Base-by-base conservation (phyloP, 2,329 filamentous ascomycete genomes). In the Aureobasidium sp. region DNA sequence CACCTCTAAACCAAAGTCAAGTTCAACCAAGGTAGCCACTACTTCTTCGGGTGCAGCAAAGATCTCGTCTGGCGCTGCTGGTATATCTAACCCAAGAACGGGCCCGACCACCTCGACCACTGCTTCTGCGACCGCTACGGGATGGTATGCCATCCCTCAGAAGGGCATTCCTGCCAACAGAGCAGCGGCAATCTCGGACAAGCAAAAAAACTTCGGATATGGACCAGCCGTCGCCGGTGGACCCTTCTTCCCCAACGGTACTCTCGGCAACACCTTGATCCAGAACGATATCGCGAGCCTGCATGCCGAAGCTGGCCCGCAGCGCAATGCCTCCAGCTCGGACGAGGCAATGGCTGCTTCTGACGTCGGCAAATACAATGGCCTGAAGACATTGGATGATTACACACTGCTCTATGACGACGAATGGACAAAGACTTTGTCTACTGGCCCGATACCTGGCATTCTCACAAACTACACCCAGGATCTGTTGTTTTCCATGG, bases 401-500 rank as follows among this genome's bases (percentile, higher is more conserved):
- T 56, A 56, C n/a, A 56, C 52, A 3, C 44, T 56, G 25, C 52
- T 56, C 3, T 56, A 56, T 39, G 52, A 56, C 27, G 11, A 56
- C 3, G 52, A 56, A 6, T 56, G 52, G 52, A 41, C 25, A 1
- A 22, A 27, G 3, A 56, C 52, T 6, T 9, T 56, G 5, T 9
- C 52, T 15, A 5, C 27, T 22, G 52, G 52, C 15, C 52, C 52
- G 1, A 17, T 44, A 5, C 52, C 37, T 14, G 52, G 52, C 22
- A 56, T 56, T 9, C 52, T 56, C 17, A 56, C 52, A 20, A 56
- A 56, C 52, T 56, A 56, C 27, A 56, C 52, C 29, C 52, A 56
- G 5, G 52, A 56, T 6, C 11, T 56, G 39, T 39, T 56, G 17
- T 56, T 56, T 27, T 56, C 52, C 2, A 56, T 56, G 52, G 52